Conservation (phyloP, 2,329 filamentous ascomycete species). For the Diaporthe aspalathi region DNA sequence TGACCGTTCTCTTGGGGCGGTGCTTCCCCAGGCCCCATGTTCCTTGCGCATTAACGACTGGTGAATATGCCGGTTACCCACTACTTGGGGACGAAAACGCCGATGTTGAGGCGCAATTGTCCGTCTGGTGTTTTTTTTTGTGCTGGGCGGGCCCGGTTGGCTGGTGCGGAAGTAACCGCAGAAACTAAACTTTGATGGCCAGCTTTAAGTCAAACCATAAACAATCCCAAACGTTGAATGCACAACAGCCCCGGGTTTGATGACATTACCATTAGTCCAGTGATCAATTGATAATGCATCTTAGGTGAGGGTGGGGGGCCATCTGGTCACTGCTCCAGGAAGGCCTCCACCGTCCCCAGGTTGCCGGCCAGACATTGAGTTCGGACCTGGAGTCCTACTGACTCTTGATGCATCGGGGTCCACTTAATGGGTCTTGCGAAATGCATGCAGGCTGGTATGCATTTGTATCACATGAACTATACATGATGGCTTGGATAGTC, state of each 20-base stretch:
- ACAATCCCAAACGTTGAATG: not conserved
- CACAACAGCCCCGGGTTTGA: not conserved
- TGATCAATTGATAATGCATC: not conserved
- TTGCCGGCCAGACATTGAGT: not conserved
- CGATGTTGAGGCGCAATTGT: not conserved
- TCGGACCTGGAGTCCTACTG: not conserved
- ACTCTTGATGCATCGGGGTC: not conserved
- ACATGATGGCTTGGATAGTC: not conserved
- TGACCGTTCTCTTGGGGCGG: not conserved
- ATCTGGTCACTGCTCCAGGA: not conserved
- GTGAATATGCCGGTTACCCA: conserved; percentile 7
- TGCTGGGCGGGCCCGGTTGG: not conserved
- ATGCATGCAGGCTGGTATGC: not conserved
- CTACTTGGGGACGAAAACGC: not conserved
- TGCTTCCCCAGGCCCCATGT: not conserved
- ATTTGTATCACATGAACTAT: not conserved
- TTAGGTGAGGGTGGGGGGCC: not conserved
- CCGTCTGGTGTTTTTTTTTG: not conserved
- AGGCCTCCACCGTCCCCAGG: not conserved
- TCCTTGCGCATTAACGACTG: conserved; percentile 8
- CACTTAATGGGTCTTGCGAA: not conserved
- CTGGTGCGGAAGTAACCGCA: conserved; percentile 21
- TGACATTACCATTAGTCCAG: conserved; percentile 9
- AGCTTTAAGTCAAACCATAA: not conserved
- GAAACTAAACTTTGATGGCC: conserved; percentile 7